These are phyloP conservation scores for Fusarium coicis DNA, from an alignment of 2,329 filamentous ascomycete genomes.

Conservation along the genomic window DNA sequence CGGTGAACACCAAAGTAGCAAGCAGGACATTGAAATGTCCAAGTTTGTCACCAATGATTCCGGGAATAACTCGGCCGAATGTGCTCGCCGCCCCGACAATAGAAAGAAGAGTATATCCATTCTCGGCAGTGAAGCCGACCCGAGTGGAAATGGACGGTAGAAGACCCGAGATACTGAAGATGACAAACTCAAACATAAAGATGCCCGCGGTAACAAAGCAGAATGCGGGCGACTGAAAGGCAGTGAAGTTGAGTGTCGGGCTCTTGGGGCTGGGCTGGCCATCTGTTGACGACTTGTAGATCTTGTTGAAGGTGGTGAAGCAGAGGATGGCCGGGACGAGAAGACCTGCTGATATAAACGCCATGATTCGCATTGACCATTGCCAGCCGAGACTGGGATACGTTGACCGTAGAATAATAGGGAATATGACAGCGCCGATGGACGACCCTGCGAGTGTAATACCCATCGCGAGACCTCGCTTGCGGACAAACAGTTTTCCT, in stretches of 20 bases:
- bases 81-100: constrained; percentile 56
- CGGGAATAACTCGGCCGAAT: constrained; percentile 56
- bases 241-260: constrained; percentile 50
- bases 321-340: constrained; percentile 47
- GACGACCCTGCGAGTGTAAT: constrained; percentile 42
- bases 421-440: constrained; percentile 48
- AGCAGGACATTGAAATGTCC: constrained; percentile 56
- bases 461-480: constrained; percentile 42
- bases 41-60: constrained; percentile 54
- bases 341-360: constrained; percentile 43
- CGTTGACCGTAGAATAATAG: constrained; percentile 47
- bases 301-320: constrained; percentile 48
- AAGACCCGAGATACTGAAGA: constrained; percentile 59
- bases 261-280: constrained; percentile 24
- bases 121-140: constrained; percentile 48
- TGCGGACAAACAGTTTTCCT: constrained; percentile 45
- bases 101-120: constrained; percentile 57
- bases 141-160: constrained; percentile 58
- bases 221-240: constrained; percentile 55
- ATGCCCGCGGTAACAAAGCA: constrained; percentile 54
- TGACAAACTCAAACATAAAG: constrained; percentile 59
- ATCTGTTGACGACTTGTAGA: constrained; percentile 7
- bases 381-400: constrained; percentile 47
- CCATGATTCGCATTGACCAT: constrained; percentile 50
- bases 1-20: constrained; percentile 45